These are phyloP conservation scores for Cadophora gregata DNA, from an alignment of 2,329 filamentous ascomycete species.

Conservation along the genomic window DNA sequence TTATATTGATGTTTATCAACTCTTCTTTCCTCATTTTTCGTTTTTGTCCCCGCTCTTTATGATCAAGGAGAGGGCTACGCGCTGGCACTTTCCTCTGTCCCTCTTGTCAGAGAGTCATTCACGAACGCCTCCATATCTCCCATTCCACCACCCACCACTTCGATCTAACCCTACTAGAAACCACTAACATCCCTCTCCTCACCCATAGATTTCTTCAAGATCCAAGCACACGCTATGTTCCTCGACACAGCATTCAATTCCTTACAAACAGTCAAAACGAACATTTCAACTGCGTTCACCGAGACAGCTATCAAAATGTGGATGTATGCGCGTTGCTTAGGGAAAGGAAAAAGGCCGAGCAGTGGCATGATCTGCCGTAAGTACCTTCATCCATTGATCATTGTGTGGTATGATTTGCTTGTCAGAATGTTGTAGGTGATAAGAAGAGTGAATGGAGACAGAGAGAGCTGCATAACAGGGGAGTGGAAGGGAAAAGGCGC, in stretches of 20 bases:
- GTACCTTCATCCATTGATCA: conserved; percentile 9
- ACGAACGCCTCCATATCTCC: no score
- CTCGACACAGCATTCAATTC: conserved; percentile 83
- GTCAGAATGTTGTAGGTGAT: neutral
- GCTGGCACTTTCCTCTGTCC: no score
- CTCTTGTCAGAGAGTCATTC: no score
- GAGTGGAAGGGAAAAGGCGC: neutral
- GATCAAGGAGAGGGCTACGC: no score
- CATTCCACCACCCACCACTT: no score
- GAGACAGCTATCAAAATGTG: conserved; percentile 81
- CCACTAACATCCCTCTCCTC: neutral
- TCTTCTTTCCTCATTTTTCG: no score
- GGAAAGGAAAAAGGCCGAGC: conserved; percentile 59
- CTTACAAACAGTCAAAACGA: conserved; percentile 69
- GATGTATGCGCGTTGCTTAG: conserved; percentile 66
- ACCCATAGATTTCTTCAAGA: conserved; percentile 70
- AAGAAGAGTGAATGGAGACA: neutral
- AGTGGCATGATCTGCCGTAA: conserved; percentile 59
- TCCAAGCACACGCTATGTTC: conserved; percentile 85
- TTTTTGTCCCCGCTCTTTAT: no score
- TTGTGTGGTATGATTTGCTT: neutral
- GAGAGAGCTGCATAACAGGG: neutral
- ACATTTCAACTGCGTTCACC: conserved; percentile 74
- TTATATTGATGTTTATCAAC: no score
- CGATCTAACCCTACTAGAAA: no score